phyloP scores from a whole-genome alignment of 257 asterid species.

The Anisodus acutangulus region DNA sequence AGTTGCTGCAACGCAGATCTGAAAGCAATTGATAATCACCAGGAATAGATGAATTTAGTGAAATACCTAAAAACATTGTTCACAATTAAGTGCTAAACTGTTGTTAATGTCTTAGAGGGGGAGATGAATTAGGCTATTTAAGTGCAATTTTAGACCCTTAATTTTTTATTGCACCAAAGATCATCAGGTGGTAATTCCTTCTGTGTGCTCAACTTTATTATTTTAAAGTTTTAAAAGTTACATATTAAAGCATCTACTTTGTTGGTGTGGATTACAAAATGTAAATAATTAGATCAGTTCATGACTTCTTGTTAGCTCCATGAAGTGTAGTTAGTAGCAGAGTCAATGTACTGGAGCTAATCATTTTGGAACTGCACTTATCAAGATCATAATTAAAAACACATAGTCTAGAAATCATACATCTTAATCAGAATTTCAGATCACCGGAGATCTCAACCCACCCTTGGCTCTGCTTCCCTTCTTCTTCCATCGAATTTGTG shows the following conservation, averaged over 20 bases:
- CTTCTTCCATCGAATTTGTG: too few relatives aligned
- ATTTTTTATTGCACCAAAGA: not conserved
- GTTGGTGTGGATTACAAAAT: not conserved
- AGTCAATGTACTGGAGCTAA: not conserved
- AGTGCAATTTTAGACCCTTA: not conserved
- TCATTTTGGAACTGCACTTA: not conserved
- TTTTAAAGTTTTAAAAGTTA: not conserved
- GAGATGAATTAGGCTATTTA: not conserved
- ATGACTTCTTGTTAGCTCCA: not conserved
- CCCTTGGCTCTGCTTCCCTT: too few relatives aligned
- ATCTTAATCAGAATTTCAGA: too few relatives aligned
- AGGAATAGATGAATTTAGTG: too few relatives aligned
- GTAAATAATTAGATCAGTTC: not conserved
- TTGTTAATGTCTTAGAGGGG: not conserved
- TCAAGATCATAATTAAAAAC: too few relatives aligned
- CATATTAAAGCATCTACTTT: not conserved
- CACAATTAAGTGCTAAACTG: not conserved
- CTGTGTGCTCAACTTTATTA: not conserved
- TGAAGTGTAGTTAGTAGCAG: not conserved
- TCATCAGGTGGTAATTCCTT: not conserved
- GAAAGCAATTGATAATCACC: too few relatives aligned
- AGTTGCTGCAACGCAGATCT: too few relatives aligned
- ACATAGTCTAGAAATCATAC: too few relatives aligned
- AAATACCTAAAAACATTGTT: not conserved
- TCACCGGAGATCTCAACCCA: too few relatives aligned